phyloP scores from a whole-genome alignment of 352 stramenopile species.

The Phytophthora melonis region DNA sequence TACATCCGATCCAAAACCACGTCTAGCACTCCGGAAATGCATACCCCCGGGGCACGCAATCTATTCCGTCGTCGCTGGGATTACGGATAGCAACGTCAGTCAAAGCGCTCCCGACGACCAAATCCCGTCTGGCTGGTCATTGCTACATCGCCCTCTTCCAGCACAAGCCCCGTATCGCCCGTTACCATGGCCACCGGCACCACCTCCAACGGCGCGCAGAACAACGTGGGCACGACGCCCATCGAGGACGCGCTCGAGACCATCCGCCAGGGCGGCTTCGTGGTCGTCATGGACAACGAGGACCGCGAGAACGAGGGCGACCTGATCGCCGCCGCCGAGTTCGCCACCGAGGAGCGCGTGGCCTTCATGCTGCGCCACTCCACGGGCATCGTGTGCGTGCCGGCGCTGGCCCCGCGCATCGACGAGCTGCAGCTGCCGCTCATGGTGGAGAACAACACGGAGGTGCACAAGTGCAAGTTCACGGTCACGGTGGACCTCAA shows the following conservation, averaged over 20 bases:
- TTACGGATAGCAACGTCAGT: constrained; percentile 26
- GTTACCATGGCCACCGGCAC: constrained; percentile 24
- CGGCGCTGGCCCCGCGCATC: constrained; percentile 89
- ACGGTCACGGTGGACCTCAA: constrained; percentile 95
- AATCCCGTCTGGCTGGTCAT: constrained; percentile 9
- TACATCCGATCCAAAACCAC: not conserved
- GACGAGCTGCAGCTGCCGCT: constrained; percentile 92
- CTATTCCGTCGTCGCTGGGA: constrained; percentile 11
- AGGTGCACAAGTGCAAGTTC: constrained; percentile 98
- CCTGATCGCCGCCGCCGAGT: constrained; percentile 97
- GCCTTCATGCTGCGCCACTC: constrained; percentile 98
- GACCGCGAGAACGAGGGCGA: constrained; percentile 99
- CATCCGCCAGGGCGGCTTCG: constrained; percentile 77
- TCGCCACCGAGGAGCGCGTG: constrained; percentile 92
- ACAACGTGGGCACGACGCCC: constrained; percentile 52
- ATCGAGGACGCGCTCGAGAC: constrained; percentile 76
- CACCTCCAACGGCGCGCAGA: constrained; percentile 3
- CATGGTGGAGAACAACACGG: constrained; percentile 98
- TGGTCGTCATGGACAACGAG: constrained; percentile 96
- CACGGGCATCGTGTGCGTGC: constrained; percentile 97
- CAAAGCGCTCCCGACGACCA: not conserved
- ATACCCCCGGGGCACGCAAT: constrained; percentile 2
- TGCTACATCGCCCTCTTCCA: constrained; percentile 26
- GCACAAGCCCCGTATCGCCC: constrained; percentile 2
- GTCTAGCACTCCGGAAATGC: not conserved